phyloP scores from a whole-genome alignment of 805 yeast genomes.

The Candida endomychidarum region DNA sequence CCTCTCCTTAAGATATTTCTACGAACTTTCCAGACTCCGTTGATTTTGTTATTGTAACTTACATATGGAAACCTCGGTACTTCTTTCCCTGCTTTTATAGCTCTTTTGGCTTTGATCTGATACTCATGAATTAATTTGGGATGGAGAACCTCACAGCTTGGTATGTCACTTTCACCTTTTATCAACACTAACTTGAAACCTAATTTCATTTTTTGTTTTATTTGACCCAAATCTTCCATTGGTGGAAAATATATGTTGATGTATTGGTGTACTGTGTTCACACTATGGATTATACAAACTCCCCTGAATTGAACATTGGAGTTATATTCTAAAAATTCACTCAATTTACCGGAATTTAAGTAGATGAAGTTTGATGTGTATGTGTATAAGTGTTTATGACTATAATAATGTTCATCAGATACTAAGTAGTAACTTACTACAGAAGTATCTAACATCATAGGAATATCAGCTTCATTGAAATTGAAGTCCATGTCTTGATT shows the following conservation, averaged over 20 bases:
- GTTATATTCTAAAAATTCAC: slow-evolving; percentile 14
- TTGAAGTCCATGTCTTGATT: slow-evolving; percentile 20
- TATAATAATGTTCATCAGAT: slow-evolving; percentile 21
- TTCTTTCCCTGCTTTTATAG: slow-evolving; percentile 10
- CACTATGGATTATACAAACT: slow-evolving; percentile 65
- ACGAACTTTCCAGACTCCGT: slow-evolving; percentile 58
- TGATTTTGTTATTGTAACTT: slow-evolving; percentile 44
- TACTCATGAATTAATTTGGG: slow-evolving; percentile 22
- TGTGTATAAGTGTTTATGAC: slow-evolving; percentile 21
- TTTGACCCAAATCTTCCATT: slow-evolving; percentile 8
- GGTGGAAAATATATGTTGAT: slow-evolving; percentile 61
- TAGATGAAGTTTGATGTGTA: slow-evolving; percentile 13
- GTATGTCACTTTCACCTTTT: slow-evolving; percentile 67
- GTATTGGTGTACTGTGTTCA: slow-evolving; percentile 37
- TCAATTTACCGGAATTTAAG: slow-evolving; percentile 18
- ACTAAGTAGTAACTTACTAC: slow-evolving; percentile 40
- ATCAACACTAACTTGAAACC: slow-evolving; percentile 43
- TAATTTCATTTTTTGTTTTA: slow-evolving; percentile 19
- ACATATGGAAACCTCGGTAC: slow-evolving; percentile 42
- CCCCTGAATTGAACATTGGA: slow-evolving; percentile 39
- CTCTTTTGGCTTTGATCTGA: slow-evolving; percentile 20
- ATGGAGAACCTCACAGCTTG: slow-evolving; percentile 52
- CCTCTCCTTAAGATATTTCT: slow-evolving; percentile 49
- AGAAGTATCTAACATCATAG: slow-evolving; percentile 39
- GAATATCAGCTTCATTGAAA: slow-evolving; percentile 25